These are phyloP conservation scores for Prinsepia uniflora DNA, from an alignment of 306 rosid species.

Conservation along the genomic window DNA sequence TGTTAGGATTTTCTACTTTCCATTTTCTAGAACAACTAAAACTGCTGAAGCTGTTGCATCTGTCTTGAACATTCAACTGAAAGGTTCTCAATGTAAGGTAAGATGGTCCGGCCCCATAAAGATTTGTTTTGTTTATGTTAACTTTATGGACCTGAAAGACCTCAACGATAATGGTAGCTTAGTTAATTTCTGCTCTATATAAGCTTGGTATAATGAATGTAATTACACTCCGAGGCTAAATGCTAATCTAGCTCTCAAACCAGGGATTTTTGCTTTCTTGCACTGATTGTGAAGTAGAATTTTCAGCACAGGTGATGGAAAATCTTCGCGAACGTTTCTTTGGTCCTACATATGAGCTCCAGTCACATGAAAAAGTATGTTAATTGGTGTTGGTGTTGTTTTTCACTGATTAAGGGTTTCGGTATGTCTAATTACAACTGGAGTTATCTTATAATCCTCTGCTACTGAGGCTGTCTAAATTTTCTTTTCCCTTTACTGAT, in stretches of 20 bases:
- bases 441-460: constrained; percentile 6
- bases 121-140: too few species aligned
- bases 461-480: constrained; percentile 14
- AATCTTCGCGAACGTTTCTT: constrained; percentile 78
- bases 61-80: constrained; percentile 51
- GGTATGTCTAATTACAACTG: background rate
- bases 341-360: constrained; percentile 78
- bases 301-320: constrained; percentile 43
- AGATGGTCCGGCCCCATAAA: constrained; percentile 6
- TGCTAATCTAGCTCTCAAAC: background rate
- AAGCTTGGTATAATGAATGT: background rate
- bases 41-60: constrained; percentile 64
- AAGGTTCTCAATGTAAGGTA: constrained; percentile 72
- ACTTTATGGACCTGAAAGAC: background rate
- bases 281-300: constrained; percentile 7
- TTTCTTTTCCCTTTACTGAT: constrained; percentile 15
- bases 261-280: background rate
- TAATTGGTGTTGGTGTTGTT: background rate
- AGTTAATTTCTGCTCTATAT: background rate
- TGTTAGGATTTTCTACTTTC: constrained; percentile 76
- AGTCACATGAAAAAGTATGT: constrained; percentile 81
- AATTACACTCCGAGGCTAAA: background rate
- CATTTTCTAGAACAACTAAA: constrained; percentile 77
- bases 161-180: background rate
- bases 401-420: background rate